phyloP scores from a whole-genome alignment of 106 monocot genomes.

The Acorus calamus region DNA sequence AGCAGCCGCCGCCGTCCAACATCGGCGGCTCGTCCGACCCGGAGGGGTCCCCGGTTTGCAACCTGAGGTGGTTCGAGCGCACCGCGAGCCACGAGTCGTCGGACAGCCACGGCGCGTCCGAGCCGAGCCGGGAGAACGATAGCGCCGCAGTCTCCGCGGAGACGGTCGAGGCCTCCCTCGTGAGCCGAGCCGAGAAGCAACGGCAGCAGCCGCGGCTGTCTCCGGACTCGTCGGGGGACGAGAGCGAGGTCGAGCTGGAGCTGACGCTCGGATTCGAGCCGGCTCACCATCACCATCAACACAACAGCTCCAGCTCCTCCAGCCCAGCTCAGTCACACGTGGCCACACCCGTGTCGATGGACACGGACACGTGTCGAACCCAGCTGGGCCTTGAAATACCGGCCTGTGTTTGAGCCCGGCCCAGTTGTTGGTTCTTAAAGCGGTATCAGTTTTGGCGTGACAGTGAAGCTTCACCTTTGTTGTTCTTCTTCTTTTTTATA shows the following conservation, averaged over 20 bases:
- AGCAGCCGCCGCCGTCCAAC: no score
- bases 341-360: no score
- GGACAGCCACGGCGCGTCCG: conserved; percentile 1
- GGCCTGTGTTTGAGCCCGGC: no score
- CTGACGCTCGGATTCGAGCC: conserved; percentile 40
- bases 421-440: no score
- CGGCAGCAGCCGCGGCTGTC: neutral
- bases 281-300: neutral
- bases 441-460: no score
- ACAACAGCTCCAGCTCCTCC: no score
- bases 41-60: neutral
- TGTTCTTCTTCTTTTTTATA: no score
- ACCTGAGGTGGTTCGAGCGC: conserved; percentile 7
- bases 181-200: conserved; percentile 32
- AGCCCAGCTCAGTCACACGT: no score
- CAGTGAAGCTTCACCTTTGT: no score
- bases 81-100: conserved; percentile 28
- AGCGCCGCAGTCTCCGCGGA: conserved; percentile 19
- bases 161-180: conserved; percentile 24
- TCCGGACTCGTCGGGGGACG: neutral
- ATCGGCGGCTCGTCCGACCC: neutral
- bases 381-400: no score
- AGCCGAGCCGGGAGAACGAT: conserved; percentile 9
- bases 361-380: no score
- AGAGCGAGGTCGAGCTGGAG: conserved; percentile 30